Evolutionary conservation across 768 basidiomycete genomes (phyloP), one percentile per base, ranked within the genome.

Genomic region (Rhodotorula kratochvilovae): DNA sequence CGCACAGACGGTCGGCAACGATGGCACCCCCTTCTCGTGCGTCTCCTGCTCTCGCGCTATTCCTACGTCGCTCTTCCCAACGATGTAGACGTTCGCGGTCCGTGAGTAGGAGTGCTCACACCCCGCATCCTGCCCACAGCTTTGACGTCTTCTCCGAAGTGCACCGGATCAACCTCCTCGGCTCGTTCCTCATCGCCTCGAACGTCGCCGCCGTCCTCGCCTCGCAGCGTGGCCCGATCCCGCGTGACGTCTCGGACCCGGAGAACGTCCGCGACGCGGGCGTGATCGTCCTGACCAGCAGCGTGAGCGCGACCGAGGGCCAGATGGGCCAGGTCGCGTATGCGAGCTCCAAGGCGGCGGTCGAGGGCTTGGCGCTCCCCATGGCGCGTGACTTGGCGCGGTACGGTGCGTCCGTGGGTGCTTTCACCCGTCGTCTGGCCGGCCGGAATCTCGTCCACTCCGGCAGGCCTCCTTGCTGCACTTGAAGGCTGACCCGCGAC

Each of bases 241-340:
- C 27, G 3, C 53, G 31, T 39, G 46, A 31, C 61, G 48, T 77
- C 0, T 85, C 86, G 68, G 85, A 53, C 29, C 11, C 51, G n/a
- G 25, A 27, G 13, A 53, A 13, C 5, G 5, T 53, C n/a, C 27
- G 83, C 2, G 87, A 88, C 76, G 79, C 85, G 33, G 87, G 87
- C 10, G 84, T 87, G 16, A 80, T 88, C n/a, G 65, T 75, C 36
- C 17, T 75, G 15, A 68, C 67, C 27, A 61, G 58, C n/a, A 62
- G 59, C 2, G 74, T 75, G 5, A 61, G 58, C 33, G 67, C 67
- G 5, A 68, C 61, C 4, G 74, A 75, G 33, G 73, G 73, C 84
- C 85, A 86, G 68, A 83, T 85, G 3, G 86, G 86, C 4, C 87
- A 87, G 72, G 81, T 82, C 0, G 86, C 85, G 0, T 87, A 87